Evolutionary conservation across 1,139 yeast genomes (phyloP).

Genomic region (Hansenula sp.): DNA sequence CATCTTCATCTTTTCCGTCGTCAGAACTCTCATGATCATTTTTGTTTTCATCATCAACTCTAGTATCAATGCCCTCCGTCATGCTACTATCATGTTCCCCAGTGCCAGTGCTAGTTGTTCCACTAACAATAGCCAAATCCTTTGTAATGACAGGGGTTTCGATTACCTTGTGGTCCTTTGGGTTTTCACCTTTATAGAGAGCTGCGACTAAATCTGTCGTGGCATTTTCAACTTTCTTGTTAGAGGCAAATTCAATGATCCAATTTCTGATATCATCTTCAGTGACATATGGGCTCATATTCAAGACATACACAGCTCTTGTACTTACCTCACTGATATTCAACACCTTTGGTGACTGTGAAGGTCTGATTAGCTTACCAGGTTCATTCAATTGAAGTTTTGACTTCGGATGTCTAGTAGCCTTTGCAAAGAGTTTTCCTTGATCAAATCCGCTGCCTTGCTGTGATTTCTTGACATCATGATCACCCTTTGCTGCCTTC

Average conservation of each 20-base stretch:
- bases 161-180: slow-evolving; percentile 9
- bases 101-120: too few species aligned
- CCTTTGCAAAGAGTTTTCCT: neutral
- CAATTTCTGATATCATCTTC: slow-evolving; percentile 12
- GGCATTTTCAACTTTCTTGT: neutral
- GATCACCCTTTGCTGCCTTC: neutral
- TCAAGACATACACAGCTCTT: slow-evolving; percentile 13
- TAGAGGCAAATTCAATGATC: slow-evolving; percentile 4
- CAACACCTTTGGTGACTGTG: slow-evolving; percentile 5
- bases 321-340: slow-evolving; percentile 13
- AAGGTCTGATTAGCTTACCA: neutral
- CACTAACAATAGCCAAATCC: too few species aligned
- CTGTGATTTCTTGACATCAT: neutral
- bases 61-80: neutral
- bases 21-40: slow-evolving; percentile 18
- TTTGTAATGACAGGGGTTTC: slow-evolving; percentile 4
- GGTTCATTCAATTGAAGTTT: neutral
- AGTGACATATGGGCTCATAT: slow-evolving; percentile 9
- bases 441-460: neutral
- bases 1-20: neutral
- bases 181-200: slow-evolving; percentile 8
- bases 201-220: neutral
- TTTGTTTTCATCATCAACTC: neutral
- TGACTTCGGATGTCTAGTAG: neutral
- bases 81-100: neutral